Evolutionary conservation across 2,329 filamentous ascomycete genomes (phyloP).

Genomic region (Pseudogymnoascus verrucosus): DNA sequence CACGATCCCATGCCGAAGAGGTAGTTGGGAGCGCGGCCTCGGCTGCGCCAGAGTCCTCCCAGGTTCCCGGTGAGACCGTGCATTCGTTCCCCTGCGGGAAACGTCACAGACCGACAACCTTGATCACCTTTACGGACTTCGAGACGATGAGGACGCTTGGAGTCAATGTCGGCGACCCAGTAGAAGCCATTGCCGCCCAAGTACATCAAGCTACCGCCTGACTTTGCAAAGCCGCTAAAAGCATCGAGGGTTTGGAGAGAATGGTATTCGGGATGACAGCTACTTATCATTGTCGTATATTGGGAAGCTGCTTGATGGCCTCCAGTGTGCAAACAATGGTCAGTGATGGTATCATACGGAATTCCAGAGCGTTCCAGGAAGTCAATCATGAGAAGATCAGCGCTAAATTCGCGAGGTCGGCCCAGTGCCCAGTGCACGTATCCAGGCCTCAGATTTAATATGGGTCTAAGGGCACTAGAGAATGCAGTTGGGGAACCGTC

Average conservation of each 20-base stretch:
- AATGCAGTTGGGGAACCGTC: slow-evolving; percentile 30
- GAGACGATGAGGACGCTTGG: slow-evolving; percentile 24
- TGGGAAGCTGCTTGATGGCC: slow-evolving; percentile 17
- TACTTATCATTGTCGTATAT: slow-evolving; percentile 25
- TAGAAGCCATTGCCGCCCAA: slow-evolving; percentile 33
- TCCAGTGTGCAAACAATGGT: slow-evolving; percentile 29
- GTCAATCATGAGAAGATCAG: slow-evolving; percentile 30
- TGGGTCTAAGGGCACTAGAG: slow-evolving; percentile 28
- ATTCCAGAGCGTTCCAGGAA: slow-evolving; percentile 27
- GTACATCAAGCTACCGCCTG: slow-evolving; percentile 31
- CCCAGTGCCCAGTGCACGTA: slow-evolving; percentile 31
- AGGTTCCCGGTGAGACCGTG: slow-evolving; percentile 26
- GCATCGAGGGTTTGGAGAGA: slow-evolving; percentile 23
- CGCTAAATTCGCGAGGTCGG: slow-evolving; percentile 30
- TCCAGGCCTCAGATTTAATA: slow-evolving; percentile 32
- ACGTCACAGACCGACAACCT: slow-evolving; percentile 25
- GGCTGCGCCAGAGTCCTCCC: slow-evolving; percentile 29
- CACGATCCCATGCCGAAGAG: slow-evolving; percentile 28
- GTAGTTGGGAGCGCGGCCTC: slow-evolving; percentile 25
- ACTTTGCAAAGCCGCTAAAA: slow-evolving; percentile 24
- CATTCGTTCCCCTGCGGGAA: slow-evolving; percentile 26
- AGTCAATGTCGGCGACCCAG: slow-evolving; percentile 23
- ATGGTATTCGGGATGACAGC: slow-evolving; percentile 31
- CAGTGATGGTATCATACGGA: slow-evolving; percentile 31
- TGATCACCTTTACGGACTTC: slow-evolving; percentile 30